These are phyloP conservation scores for Chlamydomonas sp. DNA, from an alignment of 139 green algal genomes.

Conservation along the genomic window DNA sequence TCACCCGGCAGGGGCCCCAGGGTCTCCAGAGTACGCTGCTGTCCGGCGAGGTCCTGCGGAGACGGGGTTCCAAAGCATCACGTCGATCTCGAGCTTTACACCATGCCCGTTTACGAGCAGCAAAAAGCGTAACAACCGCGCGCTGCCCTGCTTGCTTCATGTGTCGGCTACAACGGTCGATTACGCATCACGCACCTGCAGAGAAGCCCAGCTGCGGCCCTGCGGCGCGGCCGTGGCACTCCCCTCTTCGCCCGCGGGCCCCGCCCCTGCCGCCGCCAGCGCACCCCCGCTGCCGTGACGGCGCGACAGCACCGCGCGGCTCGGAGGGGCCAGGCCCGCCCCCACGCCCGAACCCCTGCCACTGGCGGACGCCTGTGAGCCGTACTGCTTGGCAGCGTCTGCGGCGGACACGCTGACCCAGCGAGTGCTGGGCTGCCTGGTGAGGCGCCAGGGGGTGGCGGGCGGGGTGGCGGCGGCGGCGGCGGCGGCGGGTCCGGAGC, in stretches of 20 bases:
- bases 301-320: too few relatives aligned
- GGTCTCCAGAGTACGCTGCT: slow-evolving; percentile 23
- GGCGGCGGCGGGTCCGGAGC: not conserved
- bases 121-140: not conserved
- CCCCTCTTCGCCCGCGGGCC: not conserved
- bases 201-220: slow-evolving; percentile 16
- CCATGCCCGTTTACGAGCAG: too few relatives aligned
- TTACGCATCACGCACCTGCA: not conserved
- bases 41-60: slow-evolving; percentile 21
- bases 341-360: not conserved
- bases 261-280: not conserved
- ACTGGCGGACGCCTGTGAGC: too few relatives aligned
- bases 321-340: too few relatives aligned
- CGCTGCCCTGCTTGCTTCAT: not conserved
- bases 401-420: slow-evolving; percentile 11
- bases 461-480: not conserved
- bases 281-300: not conserved
- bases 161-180: too few relatives aligned
- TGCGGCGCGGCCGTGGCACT: too few relatives aligned
- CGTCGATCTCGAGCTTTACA: too few relatives aligned
- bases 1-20: not conserved
- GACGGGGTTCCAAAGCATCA: not conserved
- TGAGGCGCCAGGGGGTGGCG: not conserved
- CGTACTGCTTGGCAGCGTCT: not conserved
- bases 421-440: not conserved